These are phyloP conservation scores for Lumnitzera racemosa DNA, from an alignment of 345 rosid species.

Conservation along the genomic window DNA sequence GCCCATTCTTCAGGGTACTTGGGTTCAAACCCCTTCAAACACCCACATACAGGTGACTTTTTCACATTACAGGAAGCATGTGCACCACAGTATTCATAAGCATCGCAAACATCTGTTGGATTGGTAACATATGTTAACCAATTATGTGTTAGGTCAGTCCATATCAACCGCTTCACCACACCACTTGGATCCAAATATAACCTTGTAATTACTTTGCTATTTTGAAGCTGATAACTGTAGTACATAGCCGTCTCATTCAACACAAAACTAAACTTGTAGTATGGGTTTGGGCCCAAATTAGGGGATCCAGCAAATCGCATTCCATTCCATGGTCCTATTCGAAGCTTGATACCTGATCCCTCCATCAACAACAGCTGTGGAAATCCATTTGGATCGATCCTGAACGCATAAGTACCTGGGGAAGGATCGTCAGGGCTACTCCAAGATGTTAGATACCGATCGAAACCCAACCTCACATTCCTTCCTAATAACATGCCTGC, in stretches of 20 bases:
- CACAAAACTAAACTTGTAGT: not conserved
- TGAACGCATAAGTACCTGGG: not conserved
- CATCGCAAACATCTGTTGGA: conserved; percentile 9
- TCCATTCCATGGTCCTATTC: conserved; percentile 19
- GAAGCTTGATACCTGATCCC: not conserved
- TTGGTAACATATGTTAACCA: not conserved
- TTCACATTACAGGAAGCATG: conserved; percentile 1
- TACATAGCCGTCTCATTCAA: conserved; percentile 1
- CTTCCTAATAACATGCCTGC: conserved; percentile 16
- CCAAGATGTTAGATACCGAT: conserved; percentile 2
- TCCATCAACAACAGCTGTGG: conserved; percentile 6
- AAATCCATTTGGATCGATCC: conserved; percentile 7
- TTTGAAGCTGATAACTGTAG: not conserved
- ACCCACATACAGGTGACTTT: conserved; percentile 6
- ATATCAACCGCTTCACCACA: not conserved
- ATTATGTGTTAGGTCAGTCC: not conserved
- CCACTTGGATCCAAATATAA: not conserved
- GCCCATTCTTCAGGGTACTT: conserved; percentile 6
- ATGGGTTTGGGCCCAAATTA: not conserved
- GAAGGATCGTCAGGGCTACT: conserved; percentile 10
- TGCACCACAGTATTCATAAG: conserved; percentile 13
- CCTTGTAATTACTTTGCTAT: not conserved
- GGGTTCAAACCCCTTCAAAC: conserved; percentile 11
- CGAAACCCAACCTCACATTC: not conserved
- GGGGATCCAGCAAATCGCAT: conserved; percentile 3